These are phyloP conservation scores for Taphrina communis DNA, from an alignment of 1,139 yeast species.

Conservation along the genomic window DNA sequence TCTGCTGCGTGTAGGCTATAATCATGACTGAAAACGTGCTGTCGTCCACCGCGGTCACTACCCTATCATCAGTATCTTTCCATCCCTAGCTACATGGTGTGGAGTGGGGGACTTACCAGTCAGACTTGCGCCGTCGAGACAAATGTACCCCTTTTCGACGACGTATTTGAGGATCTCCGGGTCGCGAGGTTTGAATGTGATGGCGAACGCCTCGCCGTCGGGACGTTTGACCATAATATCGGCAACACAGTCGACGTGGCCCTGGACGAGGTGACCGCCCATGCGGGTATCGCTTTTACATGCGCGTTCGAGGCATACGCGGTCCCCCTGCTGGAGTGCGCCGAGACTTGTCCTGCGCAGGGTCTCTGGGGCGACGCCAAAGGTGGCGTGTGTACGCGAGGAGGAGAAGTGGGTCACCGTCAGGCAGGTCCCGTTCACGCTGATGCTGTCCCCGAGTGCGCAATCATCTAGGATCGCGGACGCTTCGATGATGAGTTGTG, in stretches of 20 bases:
- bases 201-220: constrained; percentile 81
- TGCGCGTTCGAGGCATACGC: constrained; percentile 90
- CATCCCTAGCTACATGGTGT: too few species aligned
- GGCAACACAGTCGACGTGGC: constrained; percentile 93
- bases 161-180: constrained; percentile 56
- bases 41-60: constrained; percentile 59
- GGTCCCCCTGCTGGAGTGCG: constrained; percentile 60
- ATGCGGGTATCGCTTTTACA: constrained; percentile 79
- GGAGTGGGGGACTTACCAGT: constrained; percentile 58
- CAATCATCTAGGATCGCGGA: constrained; percentile 72
- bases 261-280: constrained; percentile 98
- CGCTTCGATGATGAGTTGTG: constrained; percentile 73
- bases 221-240: constrained; percentile 59
- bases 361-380: constrained; percentile 94
- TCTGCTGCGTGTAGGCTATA: constrained; percentile 87
- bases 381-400: constrained; percentile 64
- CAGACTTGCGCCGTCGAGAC: constrained; percentile 91
- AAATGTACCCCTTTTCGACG: constrained; percentile 69
- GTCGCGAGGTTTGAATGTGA: constrained; percentile 76
- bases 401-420: constrained; percentile 83
- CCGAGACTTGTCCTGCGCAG: constrained; percentile 81
- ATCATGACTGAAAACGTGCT: constrained; percentile 79
- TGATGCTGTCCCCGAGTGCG: constrained; percentile 89
- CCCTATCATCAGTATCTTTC: not conserved
- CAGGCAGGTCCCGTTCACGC: constrained; percentile 80